Base-by-base conservation (phyloP, 176 grass and related monocot genomes). In the Aegilops sharonensis region DNA sequence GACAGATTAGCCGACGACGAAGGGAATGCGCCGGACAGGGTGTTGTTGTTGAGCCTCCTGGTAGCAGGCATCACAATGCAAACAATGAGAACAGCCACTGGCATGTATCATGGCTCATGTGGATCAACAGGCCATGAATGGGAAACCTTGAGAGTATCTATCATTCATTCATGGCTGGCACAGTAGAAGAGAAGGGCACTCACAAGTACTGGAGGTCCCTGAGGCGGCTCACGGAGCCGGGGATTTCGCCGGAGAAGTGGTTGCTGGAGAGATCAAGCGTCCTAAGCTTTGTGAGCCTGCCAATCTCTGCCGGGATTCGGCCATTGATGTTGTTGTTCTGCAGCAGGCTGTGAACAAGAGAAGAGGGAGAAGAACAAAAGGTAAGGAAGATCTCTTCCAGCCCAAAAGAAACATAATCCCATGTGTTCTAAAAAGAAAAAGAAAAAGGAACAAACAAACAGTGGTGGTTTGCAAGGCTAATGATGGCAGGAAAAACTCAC, bases 251-350 rank as follows among this genome's bases (percentile, higher is more conserved):
- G 2, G 89, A 94, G 83, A 94, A 87, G 18, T 14, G 73, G 68
- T 94, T 94, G 79, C 82, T 94, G 29, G 92, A 91, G 45, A 94
- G 86, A 62, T 94, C 92, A 29, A 94, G 86, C 20, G 89, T 89
- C 78, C 87, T 84, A 2, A 94, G 75, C n/a, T 54, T 84, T 0
- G 79, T 64, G 4, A 94, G 92, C 13, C 45, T 74, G 23, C 86
- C 92, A 7, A 94, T 37, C 72, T 91, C 89, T 11, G 35, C 40
- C 6, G 92, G 92, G 43, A 94, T 87, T 11, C 68, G 83, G 35
- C 89, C 92, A 47, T 87, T 87, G 45, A 94, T 84, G 86, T 94
- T 94, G 62, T 94, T 94, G 80, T 94, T 94, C 77, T 94, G 92
- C 45, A 94, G 65, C 1, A 91, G 73, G 5, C 92, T 94, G 67